Base-by-base conservation (phyloP, 371 early-diverging fungal species). In the Mortierella sp. region DNA sequence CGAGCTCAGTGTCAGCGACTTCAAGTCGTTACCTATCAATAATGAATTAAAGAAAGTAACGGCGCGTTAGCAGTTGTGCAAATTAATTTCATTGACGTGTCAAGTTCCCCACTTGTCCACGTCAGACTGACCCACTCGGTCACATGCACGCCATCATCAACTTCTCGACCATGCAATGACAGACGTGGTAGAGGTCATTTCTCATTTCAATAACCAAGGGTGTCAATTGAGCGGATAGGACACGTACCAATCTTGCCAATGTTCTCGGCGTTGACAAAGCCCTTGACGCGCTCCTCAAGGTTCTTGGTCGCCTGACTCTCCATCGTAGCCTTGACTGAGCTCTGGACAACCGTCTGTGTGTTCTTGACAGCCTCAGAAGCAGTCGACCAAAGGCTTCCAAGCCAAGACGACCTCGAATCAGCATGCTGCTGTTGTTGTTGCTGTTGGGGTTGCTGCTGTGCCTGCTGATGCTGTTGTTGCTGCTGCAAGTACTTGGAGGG, bases 161-260 rank as follows among this genome's bases (percentile, higher is more conserved):
- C 50, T 9, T n/a, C 37, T 53, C 6, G 16, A 58, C 34, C 16
- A 34, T 58, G 58, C 5, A 22, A 61, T 14, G 34, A 61, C 34
- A 8, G 22, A 34, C n/a, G n/a, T 29, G 29, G 19, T 16, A 31
- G 16, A 31, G 0, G 55, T 26, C 52, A 7, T 52, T 24, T 52
- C 31, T 16, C 31, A 37, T 19, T 6, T 34, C 9, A n/a, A 26
- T 10, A 6, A 52, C 52, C 19, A 50, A 13, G 68, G 13, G 2
- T n/a, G n/a, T 5, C 68, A 24, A 52, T 5, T 39, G 34, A 37
- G 0, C 13, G 24, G 4, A 41, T 16, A 83, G 22, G 9, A 65
- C n/a, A 74, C 74, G 66, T 88, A 85, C 92, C 90, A 74, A 92
- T 85, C 75, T 91, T 92, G 48, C 89, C 89, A 72, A 92, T 89